Evolutionary conservation across 2,329 filamentous ascomycete genomes (phyloP).

Genomic region (Trichoderma simmonsii): DNA sequence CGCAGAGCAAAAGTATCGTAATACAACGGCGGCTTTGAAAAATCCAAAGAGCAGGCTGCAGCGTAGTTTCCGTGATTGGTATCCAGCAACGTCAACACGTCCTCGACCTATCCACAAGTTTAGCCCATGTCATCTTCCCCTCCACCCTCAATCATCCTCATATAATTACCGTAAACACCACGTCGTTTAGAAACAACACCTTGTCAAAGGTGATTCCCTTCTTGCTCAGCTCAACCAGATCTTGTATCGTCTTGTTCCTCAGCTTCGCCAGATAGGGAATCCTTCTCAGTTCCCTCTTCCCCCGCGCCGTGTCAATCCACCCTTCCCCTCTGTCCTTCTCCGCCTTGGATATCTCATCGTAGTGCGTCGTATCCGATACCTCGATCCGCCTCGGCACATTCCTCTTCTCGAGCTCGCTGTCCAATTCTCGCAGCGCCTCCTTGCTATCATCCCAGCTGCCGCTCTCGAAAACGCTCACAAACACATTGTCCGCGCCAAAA

Average conservation of each 20-base stretch:
- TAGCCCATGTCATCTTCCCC: neutral
- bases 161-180: constrained; percentile 52
- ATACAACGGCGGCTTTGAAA: constrained; percentile 49
- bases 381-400: constrained; percentile 55
- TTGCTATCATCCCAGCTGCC: constrained; percentile 69
- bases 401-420: constrained; percentile 48
- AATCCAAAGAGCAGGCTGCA: constrained; percentile 61
- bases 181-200: constrained; percentile 62
- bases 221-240: constrained; percentile 49
- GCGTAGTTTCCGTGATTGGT: constrained; percentile 59
- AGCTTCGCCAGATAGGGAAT: constrained; percentile 66
- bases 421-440: constrained; percentile 55
- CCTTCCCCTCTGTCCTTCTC: constrained; percentile 52
- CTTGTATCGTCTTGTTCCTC: constrained; percentile 61
- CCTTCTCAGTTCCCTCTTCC: constrained; percentile 55
- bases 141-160: neutral
- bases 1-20: constrained; percentile 64
- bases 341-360: constrained; percentile 49
- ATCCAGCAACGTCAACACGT: constrained; percentile 53
- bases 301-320: constrained; percentile 60
- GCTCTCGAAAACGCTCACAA: constrained; percentile 64
- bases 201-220: constrained; percentile 54
- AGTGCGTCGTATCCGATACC: constrained; percentile 57
- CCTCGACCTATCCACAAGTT: constrained; percentile 42
- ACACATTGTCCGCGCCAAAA: constrained; percentile 63